A percentile compares a stretch with the other conserved stretches of the same genome.
These are phyloP conservation scores for Penicillium janthinellum DNA, from an alignment of 2,329 filamentous ascomycete species.

Conservation along the genomic window DNA sequence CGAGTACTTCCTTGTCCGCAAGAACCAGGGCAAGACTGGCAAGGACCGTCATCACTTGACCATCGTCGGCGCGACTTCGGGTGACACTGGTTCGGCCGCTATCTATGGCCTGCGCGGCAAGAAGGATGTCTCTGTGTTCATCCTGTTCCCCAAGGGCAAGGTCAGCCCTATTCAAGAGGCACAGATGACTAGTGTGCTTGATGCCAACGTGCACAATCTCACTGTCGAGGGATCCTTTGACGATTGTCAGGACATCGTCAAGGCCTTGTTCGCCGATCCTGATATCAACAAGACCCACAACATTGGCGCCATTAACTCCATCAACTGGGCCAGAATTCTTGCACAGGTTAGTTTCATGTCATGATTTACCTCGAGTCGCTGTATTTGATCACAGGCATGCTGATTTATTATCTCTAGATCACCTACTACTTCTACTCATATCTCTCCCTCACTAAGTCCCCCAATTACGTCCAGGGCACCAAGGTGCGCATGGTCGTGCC, in stretches of 20 bases:
- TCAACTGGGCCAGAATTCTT: slow-evolving; percentile 93
- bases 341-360: slow-evolving; percentile 48
- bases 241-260: slow-evolving; percentile 96
- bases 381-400: background rate
- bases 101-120: slow-evolving; percentile 95
- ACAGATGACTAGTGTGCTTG: slow-evolving; percentile 90
- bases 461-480: slow-evolving; percentile 60
- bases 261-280: slow-evolving; percentile 84
- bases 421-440: slow-evolving; percentile 97
- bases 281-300: slow-evolving; percentile 80
- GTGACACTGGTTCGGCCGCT: slow-evolving; percentile 87
- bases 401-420: slow-evolving; percentile 59
- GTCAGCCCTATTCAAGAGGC: slow-evolving; percentile 91
- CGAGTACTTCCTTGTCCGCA: slow-evolving; percentile 50
- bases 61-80: slow-evolving; percentile 82
- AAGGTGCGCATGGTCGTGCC: slow-evolving; percentile 81
- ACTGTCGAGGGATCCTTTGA: slow-evolving; percentile 90
- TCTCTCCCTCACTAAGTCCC: slow-evolving; percentile 70
- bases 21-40: slow-evolving; percentile 45
- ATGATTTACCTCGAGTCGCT: background rate
- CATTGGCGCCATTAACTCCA: slow-evolving; percentile 78
- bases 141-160: slow-evolving; percentile 87
- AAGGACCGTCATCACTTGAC: slow-evolving; percentile 76
- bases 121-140: slow-evolving; percentile 96
- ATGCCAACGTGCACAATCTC: slow-evolving; percentile 90